These are phyloP conservation scores for Yamadazyma dendronema DNA, from an alignment of 1,139 yeast genomes.

Conservation along the genomic window DNA sequence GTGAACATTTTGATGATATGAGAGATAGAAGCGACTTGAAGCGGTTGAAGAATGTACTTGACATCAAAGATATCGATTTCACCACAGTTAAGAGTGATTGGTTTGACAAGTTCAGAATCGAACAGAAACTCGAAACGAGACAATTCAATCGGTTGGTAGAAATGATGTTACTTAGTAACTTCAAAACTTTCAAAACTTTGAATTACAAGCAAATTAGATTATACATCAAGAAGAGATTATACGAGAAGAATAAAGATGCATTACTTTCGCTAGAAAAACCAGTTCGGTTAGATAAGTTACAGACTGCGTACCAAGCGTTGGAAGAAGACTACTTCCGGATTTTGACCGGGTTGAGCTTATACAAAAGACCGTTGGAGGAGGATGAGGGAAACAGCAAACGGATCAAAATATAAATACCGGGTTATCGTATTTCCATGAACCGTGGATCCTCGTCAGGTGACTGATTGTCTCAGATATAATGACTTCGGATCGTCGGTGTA, in stretches of 20 bases:
- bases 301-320: slow-evolving; percentile 68
- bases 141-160: slow-evolving; percentile 79
- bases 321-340: slow-evolving; percentile 68
- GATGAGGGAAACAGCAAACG: slow-evolving; percentile 2
- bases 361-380: slow-evolving; percentile 3
- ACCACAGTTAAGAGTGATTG: slow-evolving; percentile 19
- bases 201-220: slow-evolving; percentile 47
- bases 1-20: slow-evolving; percentile 86
- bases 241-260: slow-evolving; percentile 76
- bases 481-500: no score
- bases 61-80: slow-evolving; percentile 19
- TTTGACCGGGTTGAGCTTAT: slow-evolving; percentile 35
- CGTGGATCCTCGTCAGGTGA: no score
- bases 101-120: slow-evolving; percentile 42
- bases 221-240: slow-evolving; percentile 70
- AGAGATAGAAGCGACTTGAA: slow-evolving; percentile 79
- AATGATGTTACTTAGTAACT: slow-evolving; percentile 59
- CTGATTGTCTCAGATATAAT: no score
- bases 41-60: slow-evolving; percentile 33
- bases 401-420: slow-evolving; percentile 4
- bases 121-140: slow-evolving; percentile 67
- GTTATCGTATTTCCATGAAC: no score
- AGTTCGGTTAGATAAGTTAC: slow-evolving; percentile 65
- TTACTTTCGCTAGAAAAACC: slow-evolving; percentile 61
- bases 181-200: slow-evolving; percentile 24